Evolutionary conservation across 768 basidiomycete genomes (phyloP).

Genomic region (Paxillus ammoniavirescens): DNA sequence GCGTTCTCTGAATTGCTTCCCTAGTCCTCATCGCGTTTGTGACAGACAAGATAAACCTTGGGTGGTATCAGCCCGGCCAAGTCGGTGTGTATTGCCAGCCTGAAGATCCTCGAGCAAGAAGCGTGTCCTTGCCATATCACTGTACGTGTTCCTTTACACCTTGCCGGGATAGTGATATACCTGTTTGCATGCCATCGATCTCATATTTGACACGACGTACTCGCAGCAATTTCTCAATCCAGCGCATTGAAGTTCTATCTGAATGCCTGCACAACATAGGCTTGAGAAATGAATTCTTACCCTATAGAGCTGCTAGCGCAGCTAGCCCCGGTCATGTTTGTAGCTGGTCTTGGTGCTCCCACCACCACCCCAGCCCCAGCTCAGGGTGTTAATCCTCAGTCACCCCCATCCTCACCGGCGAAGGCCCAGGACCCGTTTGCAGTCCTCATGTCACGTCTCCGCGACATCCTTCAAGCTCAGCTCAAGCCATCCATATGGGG

Average conservation of each 20-base stretch:
- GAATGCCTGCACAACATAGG: background rate
- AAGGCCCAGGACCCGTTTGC: conserved; percentile 59
- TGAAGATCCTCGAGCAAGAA: no score
- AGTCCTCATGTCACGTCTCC: conserved; percentile 56
- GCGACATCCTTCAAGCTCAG: conserved; percentile 65
- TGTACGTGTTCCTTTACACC: background rate
- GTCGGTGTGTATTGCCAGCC: no score
- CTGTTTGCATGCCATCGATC: background rate
- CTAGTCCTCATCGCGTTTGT: no score
- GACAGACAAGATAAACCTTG: no score
- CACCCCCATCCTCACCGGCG: conserved; percentile 25
- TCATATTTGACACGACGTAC: no score
- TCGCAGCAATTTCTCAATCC: background rate
- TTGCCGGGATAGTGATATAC: background rate
- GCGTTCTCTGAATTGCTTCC: no score
- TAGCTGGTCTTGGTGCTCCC: conserved; percentile 70
- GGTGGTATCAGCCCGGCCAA: no score
- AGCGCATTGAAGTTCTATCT: background rate
- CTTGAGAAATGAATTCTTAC: conserved; percentile 79
- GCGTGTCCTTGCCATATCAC: background rate
- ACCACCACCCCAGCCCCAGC: conserved; percentile 10
- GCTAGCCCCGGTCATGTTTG: conserved; percentile 91
- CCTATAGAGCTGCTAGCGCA: conserved; percentile 88
- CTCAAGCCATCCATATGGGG: conserved; percentile 69
- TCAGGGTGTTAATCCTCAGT: conserved; percentile 17